Evolutionary conservation across 208 protist genomes (phyloP).

Genomic region (Wallacemonas sp.): DNA sequence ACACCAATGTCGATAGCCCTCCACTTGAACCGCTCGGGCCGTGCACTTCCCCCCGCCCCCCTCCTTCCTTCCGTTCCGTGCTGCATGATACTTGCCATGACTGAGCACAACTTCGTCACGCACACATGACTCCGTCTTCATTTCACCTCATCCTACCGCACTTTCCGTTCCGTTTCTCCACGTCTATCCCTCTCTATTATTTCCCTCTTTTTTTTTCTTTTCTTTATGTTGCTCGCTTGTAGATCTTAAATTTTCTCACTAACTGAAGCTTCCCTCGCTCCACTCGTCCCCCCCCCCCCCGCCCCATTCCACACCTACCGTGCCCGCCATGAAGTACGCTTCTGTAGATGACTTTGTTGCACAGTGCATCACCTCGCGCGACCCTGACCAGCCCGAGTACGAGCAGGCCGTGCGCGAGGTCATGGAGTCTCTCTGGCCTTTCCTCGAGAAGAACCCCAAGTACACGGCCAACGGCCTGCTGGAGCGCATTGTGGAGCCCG

Average conservation of each 20-base stretch:
- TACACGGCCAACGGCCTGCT: conserved; percentile 68
- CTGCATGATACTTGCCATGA: too few species aligned
- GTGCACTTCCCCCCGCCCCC: too few species aligned
- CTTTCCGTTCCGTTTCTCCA: too few species aligned
- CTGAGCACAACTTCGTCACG: too few species aligned
- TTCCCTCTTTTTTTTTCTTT: conserved; percentile 16
- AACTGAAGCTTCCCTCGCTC: too few species aligned
- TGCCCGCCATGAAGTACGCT: conserved; percentile 32
- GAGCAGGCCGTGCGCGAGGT: conserved; percentile 90
- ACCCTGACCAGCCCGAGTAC: conserved; percentile 90
- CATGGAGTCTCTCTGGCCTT: conserved; percentile 76
- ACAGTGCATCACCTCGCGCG: conserved; percentile 47
- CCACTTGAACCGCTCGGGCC: too few species aligned
- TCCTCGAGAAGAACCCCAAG: conserved; percentile 84
- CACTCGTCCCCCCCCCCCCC: neutral
- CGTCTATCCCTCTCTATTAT: neutral
- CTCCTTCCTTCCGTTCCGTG: too few species aligned
- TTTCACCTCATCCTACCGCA: too few species aligned
- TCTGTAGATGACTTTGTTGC: conserved; percentile 62
- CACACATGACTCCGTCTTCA: too few species aligned
- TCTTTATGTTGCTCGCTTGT: neutral
- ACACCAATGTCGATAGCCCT: too few species aligned
- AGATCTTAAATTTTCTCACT: too few species aligned
- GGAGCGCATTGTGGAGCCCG: conserved; percentile 90
- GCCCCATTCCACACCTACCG: neutral